Conservation (phyloP, 495 filamentous ascomycete species). For the Xylaria curta region DNA sequence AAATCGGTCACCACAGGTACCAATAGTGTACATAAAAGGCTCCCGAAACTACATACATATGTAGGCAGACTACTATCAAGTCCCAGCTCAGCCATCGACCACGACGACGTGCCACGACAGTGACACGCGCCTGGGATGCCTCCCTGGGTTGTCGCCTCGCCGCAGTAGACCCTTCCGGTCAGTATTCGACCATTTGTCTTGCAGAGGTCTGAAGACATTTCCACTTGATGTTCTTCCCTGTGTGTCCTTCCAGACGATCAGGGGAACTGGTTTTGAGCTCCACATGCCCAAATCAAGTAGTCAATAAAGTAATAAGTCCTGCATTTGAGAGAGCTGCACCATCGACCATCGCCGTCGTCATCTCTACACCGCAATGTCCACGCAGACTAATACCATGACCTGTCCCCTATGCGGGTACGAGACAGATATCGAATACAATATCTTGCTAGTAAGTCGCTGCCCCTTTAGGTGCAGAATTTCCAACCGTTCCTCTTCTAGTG, state of each 20-base stretch:
- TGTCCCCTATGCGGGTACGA: constrained; percentile 58
- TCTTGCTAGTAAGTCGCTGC: constrained; percentile 48
- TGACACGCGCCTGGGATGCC: constrained; percentile 4
- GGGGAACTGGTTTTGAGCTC: background rate
- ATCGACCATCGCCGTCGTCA: background rate
- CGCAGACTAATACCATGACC: constrained; percentile 22
- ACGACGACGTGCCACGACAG: constrained; percentile 14
- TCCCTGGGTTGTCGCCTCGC: constrained; percentile 3
- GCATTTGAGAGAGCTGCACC: background rate
- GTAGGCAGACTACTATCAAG: no score
- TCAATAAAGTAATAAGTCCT: background rate
- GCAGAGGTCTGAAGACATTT: background rate
- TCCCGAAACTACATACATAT: constrained; percentile 1
- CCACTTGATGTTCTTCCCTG: background rate
- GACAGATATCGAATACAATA: constrained; percentile 44
- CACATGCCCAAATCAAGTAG: background rate
- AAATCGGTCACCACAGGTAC: background rate
- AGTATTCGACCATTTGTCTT: background rate
- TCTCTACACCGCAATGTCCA: constrained; percentile 7
- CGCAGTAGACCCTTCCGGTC: background rate
- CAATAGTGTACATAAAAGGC: background rate
- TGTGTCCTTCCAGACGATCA: background rate
- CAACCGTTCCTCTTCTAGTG: background rate
- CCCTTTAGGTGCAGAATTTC: background rate
- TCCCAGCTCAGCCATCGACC: constrained; percentile 5